These are phyloP conservation scores for Rhodotorula paludigena DNA, from an alignment of 768 basidiomycete genomes.

Conservation along the genomic window DNA sequence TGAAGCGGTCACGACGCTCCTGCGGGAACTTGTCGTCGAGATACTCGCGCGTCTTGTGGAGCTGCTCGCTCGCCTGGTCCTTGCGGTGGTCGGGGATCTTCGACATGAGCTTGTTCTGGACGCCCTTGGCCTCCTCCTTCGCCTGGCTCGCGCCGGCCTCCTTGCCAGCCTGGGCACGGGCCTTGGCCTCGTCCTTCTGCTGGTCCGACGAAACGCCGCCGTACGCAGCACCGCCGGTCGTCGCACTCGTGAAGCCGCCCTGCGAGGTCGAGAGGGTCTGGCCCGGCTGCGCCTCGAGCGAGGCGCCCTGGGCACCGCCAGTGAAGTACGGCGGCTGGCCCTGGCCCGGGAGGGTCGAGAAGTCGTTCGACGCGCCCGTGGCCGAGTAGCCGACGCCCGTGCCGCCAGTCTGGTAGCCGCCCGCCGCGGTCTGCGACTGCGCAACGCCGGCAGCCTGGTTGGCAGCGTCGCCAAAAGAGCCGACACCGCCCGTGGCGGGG, in stretches of 20 bases:
- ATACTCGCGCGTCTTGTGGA: background rate
- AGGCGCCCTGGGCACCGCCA: slow-evolving; percentile 6
- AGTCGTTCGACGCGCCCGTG: slow-evolving; percentile 16
- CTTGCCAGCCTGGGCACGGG: slow-evolving; percentile 46
- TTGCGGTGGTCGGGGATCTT: slow-evolving; percentile 65
- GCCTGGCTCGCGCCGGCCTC: slow-evolving; percentile 40
- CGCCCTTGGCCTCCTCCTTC: slow-evolving; percentile 35
- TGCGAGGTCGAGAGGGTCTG: slow-evolving; percentile 19
- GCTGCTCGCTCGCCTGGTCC: background rate
- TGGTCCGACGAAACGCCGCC: background rate
- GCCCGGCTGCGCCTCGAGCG: slow-evolving; percentile 11
- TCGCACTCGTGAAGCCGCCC: slow-evolving; percentile 23
- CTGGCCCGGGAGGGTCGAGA: background rate
- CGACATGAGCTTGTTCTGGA: slow-evolving; percentile 51
- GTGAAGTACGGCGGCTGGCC: slow-evolving; percentile 34
- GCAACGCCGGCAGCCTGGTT: background rate
- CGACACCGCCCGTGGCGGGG: slow-evolving; percentile 33
- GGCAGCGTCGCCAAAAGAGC: slow-evolving; percentile 34
- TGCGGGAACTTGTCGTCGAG: slow-evolving; percentile 57
- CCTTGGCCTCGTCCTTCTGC: slow-evolving; percentile 8
- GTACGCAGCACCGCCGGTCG: background rate
- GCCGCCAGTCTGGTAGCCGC: background rate
- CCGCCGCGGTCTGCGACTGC: background rate
- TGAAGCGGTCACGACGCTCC: slow-evolving; percentile 84
- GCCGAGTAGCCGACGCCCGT: too few species aligned